These are phyloP conservation scores for Neofusicoccum umdonicola DNA, from an alignment of 2,329 filamentous ascomycete genomes.

Conservation along the genomic window DNA sequence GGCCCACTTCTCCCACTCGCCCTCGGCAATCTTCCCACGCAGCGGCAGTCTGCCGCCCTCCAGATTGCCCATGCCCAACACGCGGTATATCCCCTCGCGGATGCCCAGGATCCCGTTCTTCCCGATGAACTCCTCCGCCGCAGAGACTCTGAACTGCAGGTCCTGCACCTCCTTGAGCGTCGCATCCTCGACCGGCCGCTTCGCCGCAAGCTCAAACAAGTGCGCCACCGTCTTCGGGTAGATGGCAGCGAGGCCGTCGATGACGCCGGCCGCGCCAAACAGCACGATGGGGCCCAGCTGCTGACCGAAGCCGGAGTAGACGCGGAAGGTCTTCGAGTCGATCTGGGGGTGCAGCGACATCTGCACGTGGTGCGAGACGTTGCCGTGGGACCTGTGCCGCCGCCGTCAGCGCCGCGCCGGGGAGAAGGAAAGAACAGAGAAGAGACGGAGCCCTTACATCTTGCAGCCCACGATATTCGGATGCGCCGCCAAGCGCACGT, in stretches of 20 bases:
- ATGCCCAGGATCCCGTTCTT: slow-evolving; percentile 58
- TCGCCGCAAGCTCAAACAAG: slow-evolving; percentile 49
- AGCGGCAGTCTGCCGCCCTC: slow-evolving; percentile 60
- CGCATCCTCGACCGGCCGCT: slow-evolving; percentile 21
- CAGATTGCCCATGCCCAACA: slow-evolving; percentile 54
- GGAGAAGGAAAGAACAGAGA: too few relatives aligned
- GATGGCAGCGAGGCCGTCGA: slow-evolving; percentile 61
- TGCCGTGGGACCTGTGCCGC: slow-evolving; percentile 52
- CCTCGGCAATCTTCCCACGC: slow-evolving; percentile 52
- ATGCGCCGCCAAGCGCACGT: slow-evolving; percentile 54
- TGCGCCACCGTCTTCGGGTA: slow-evolving; percentile 59
- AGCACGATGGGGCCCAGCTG: slow-evolving; percentile 58
- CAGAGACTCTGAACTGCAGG: slow-evolving; percentile 57
- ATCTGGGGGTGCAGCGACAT: slow-evolving; percentile 56
- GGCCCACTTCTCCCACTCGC: slow-evolving; percentile 17
- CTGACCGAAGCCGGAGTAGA: slow-evolving; percentile 61
- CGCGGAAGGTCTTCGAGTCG: slow-evolving; percentile 60
- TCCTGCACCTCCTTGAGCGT: slow-evolving; percentile 47
- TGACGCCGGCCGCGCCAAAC: slow-evolving; percentile 59
- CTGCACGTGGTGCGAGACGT: slow-evolving; percentile 57
- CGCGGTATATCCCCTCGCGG: slow-evolving; percentile 56
- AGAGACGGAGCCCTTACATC: slow-evolving; percentile 39
- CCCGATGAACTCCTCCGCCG: slow-evolving; percentile 58
- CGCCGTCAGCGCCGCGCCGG: background rate
- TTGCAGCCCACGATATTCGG: slow-evolving; percentile 64